These are phyloP conservation scores for Suhomyces sp. DNA, from an alignment of 805 yeast species.

Conservation along the genomic window DNA sequence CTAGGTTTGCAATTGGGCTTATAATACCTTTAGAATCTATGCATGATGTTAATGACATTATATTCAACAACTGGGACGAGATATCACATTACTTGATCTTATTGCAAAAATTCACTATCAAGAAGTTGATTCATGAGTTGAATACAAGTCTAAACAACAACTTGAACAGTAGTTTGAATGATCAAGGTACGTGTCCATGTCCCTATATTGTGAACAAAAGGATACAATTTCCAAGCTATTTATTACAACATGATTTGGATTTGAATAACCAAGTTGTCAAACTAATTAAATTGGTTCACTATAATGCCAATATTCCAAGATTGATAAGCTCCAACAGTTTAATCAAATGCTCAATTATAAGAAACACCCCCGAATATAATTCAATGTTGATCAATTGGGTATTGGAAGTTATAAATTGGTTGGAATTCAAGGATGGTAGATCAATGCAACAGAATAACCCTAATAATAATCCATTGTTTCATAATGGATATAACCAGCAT, in stretches of 20 bases:
- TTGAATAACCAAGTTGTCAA: slow-evolving; percentile 35
- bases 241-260: slow-evolving; percentile 47
- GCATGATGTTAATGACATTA: slow-evolving; percentile 35
- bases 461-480: slow-evolving; percentile 8
- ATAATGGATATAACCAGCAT: neutral
- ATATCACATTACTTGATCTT: slow-evolving; percentile 39
- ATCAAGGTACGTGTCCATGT: slow-evolving; percentile 8
- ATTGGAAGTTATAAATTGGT: slow-evolving; percentile 51
- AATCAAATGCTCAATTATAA: slow-evolving; percentile 22
- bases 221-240: slow-evolving; percentile 35
- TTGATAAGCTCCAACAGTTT: slow-evolving; percentile 42
- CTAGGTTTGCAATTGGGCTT: slow-evolving; percentile 49
- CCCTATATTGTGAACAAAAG: slow-evolving; percentile 32
- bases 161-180: slow-evolving; percentile 1
- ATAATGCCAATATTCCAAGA: slow-evolving; percentile 46
- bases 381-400: slow-evolving; percentile 51
- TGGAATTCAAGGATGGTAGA: slow-evolving; percentile 52
- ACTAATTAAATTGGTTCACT: slow-evolving; percentile 38
- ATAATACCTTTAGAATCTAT: slow-evolving; percentile 45
- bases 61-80: slow-evolving; percentile 52
- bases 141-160: slow-evolving; percentile 15
- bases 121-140: slow-evolving; percentile 34
- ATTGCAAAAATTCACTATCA: slow-evolving; percentile 39
- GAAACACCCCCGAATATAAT: slow-evolving; percentile 20
- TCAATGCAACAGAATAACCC: slow-evolving; percentile 8